Evolutionary conservation across 2,329 filamentous ascomycete species (phyloP).

Genomic region (Ceratocystiopsis sp.): DNA sequence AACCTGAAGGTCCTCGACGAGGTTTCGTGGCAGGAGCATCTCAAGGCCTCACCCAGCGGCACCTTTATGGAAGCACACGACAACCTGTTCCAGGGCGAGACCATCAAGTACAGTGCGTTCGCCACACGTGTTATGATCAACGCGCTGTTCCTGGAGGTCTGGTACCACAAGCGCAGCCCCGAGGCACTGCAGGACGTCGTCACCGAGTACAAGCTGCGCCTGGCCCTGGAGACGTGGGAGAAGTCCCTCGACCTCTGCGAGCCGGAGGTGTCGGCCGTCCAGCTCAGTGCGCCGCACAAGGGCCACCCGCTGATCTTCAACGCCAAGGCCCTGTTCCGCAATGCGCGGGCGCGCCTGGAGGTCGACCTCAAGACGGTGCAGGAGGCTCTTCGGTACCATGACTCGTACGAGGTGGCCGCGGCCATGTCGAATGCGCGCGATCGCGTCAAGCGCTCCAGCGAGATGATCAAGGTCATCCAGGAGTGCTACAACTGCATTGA

Average conservation of each 20-base stretch:
- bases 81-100: constrained; percentile 86
- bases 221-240: constrained; percentile 97
- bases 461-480: constrained; percentile 98
- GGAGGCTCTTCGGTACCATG: constrained; percentile 91
- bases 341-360: constrained; percentile 78
- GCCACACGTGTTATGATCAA: constrained; percentile 98
- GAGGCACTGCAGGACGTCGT: constrained; percentile 94
- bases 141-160: constrained; percentile 91
- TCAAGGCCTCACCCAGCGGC: constrained; percentile 52
- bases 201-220: constrained; percentile 90
- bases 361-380: constrained; percentile 93
- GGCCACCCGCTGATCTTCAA: constrained; percentile 96
- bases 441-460: constrained; percentile 82
- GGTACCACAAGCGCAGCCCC: constrained; percentile 98
- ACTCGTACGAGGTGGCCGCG: constrained; percentile 89
- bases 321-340: constrained; percentile 90
- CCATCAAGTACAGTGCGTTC: constrained; percentile 84
- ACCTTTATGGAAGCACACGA: constrained; percentile 92
- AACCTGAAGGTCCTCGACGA: constrained; percentile 69
- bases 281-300: constrained; percentile 85
- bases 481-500: constrained; percentile 97
- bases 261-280: constrained; percentile 73
- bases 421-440: constrained; percentile 92
- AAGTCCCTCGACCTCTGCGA: constrained; percentile 88
- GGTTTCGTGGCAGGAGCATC: constrained; percentile 64